phyloP scores from a whole-genome alignment of 257 asterid genomes.

The Buddleja alternifolia region DNA sequence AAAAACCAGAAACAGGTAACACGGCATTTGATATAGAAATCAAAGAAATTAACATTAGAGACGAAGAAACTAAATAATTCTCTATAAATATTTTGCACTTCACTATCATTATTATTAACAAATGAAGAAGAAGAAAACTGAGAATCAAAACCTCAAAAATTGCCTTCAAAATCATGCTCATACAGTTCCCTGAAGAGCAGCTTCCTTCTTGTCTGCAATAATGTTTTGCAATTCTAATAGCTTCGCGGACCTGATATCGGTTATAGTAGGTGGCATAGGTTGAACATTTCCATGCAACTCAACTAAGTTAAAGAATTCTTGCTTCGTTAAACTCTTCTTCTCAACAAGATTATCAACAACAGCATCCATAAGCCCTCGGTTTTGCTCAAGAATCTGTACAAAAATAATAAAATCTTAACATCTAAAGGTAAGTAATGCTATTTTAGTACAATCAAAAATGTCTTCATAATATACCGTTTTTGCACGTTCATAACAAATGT shows the following conservation, averaged over 20 bases:
- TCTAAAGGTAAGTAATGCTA: background rate
- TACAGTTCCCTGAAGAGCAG: conserved; percentile 36
- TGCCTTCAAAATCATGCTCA: conserved; percentile 24
- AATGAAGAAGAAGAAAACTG: too few species aligned
- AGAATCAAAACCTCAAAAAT: conserved; percentile 1
- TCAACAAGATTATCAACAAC: conserved; percentile 64
- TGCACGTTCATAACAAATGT: conserved; percentile 74
- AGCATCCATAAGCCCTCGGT: conserved; percentile 73
- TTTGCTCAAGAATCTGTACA: conserved; percentile 72
- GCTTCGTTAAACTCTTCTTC: conserved; percentile 78
- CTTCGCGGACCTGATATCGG: conserved; percentile 69
- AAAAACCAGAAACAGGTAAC: too few species aligned
- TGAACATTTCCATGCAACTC: conserved; percentile 72
- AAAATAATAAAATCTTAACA: background rate
- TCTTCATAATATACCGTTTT: conserved; percentile 56
- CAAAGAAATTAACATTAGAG: too few species aligned
- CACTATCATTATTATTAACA: too few species aligned
- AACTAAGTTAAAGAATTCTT: conserved; percentile 70
- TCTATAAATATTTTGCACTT: too few species aligned
- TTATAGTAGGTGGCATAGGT: conserved; percentile 65
- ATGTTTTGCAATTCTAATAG: conserved; percentile 47
- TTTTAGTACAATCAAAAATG: background rate
- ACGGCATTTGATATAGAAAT: too few species aligned
- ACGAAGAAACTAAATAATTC: too few species aligned
- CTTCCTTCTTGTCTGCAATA: conserved; percentile 39